Conservation (phyloP, 2,329 filamentous ascomycete genomes). For the Ceratocystiopsis minuta region DNA sequence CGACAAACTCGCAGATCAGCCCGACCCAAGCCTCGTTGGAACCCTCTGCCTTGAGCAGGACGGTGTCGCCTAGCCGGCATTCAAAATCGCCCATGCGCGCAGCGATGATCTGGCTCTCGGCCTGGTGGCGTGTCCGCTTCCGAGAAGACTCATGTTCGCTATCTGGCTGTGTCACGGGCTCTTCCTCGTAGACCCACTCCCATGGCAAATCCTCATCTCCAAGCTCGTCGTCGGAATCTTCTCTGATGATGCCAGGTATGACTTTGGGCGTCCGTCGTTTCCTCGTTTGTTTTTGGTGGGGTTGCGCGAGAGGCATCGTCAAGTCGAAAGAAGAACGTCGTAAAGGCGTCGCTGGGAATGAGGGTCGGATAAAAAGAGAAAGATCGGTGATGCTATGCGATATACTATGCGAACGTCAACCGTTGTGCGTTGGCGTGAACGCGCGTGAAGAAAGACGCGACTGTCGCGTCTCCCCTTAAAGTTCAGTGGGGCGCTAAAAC, state of each 20-base stretch:
- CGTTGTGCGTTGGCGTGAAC: no score
- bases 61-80: constrained; percentile 64
- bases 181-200: constrained; percentile 58
- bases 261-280: constrained; percentile 6
- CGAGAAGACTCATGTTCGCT: constrained; percentile 5
- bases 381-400: no score
- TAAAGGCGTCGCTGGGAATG: no score
- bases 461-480: no score
- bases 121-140: constrained; percentile 19
- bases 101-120: constrained; percentile 47
- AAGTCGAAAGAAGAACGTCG: no score
- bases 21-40: constrained; percentile 83
- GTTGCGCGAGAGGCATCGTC: no score
- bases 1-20: constrained; percentile 65
- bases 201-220: constrained; percentile 54
- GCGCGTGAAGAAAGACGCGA: no score
- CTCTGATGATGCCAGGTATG: constrained; percentile 42
- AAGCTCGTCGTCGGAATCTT: constrained; percentile 81
- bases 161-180: constrained; percentile 4
- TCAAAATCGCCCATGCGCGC: constrained; percentile 68
- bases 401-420: no score
- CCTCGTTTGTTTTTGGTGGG: not conserved
- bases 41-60: constrained; percentile 76
- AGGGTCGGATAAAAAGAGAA: no score
- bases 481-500: no score